Base-by-base conservation (phyloP, 495 filamentous ascomycete genomes). In the Neurospora hispaniola region DNA sequence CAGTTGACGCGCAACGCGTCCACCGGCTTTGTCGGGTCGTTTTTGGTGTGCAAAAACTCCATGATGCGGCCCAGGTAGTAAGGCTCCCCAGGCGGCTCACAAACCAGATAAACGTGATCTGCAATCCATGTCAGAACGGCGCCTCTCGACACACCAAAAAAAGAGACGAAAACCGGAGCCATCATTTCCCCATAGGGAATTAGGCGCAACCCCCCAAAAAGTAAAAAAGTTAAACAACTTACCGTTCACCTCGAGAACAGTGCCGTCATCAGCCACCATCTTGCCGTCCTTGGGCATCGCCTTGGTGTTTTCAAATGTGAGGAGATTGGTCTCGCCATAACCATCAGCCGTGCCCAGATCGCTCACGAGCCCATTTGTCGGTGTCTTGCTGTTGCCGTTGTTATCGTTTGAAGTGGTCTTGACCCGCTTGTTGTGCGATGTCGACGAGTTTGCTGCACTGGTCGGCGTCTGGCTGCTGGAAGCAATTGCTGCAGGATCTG, bases 31-130 rank as follows among this genome's bases (percentile, higher is more conserved):
- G 84, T 84, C 35, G 84, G 82, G 80, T 94, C 87, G 72, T 94
- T 93, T 73, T 92, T 90, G 73, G 87, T 85, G 73, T 96, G 93
- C 71, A 97, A 84, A 78, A 98, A 98, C 81, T 98, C 96, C 94
- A 99, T 98, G 79, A 99, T 94, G 72, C 96, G 92, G 68, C 92
- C 94, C 73, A 99, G 84, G 80, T 99, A 99, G 82, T 99, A 99
- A 35, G 96, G 96, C 80, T 99, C 96, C 44, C 96, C 96, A 3
- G 96, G 96, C 18, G 96, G 96, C 82, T 99, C 96, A 83, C 94
- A 99, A 72, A 99, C 90, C 75, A 98, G 88, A 84, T 98, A 99
- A 68, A 97, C 91, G 78, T 97, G 94, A 84, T 99, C 96, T 99
- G 82, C 77, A 77, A 77, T 48, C 70, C 74, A 76, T 76, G 77